These are phyloP conservation scores for Xylariaceae sp. DNA, from an alignment of 2,329 filamentous ascomycete genomes.

Conservation along the genomic window DNA sequence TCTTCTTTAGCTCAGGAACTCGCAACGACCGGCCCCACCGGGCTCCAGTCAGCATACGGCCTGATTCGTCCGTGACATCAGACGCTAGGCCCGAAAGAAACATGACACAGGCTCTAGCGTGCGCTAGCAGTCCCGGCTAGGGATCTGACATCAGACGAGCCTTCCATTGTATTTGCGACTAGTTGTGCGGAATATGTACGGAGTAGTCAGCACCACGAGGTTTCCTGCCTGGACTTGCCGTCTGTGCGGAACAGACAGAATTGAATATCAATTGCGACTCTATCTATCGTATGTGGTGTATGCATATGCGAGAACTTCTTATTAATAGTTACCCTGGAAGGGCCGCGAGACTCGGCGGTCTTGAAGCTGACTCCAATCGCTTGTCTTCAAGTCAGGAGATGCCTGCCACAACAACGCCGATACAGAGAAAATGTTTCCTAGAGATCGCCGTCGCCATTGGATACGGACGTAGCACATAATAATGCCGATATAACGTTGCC, in stretches of 20 bases:
- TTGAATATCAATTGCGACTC: background rate
- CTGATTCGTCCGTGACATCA: background rate
- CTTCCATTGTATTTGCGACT: too few species aligned
- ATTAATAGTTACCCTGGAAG: background rate
- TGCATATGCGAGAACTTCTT: background rate
- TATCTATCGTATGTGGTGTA: background rate
- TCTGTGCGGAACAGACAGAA: background rate
- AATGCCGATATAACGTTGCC: background rate
- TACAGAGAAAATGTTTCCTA: background rate
- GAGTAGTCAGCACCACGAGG: too few species aligned
- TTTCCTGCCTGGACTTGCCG: background rate
- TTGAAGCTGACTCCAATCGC: background rate
- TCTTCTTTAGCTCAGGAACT: background rate
- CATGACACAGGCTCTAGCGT: background rate
- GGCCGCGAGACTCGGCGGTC: background rate
- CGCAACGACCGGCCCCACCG: constrained; percentile 14
- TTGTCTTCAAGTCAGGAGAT: background rate
- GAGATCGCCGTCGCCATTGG: background rate
- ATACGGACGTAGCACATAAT: background rate
- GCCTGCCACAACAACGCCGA: background rate
- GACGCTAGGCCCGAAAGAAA: background rate
- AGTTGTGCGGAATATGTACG: too few species aligned
- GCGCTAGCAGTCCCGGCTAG: background rate
- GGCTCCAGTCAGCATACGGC: background rate
- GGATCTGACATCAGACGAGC: too few species aligned